Evolutionary conservation across 2,329 filamentous ascomycete genomes (phyloP).

Genomic region (Clarireedia paspali): DNA sequence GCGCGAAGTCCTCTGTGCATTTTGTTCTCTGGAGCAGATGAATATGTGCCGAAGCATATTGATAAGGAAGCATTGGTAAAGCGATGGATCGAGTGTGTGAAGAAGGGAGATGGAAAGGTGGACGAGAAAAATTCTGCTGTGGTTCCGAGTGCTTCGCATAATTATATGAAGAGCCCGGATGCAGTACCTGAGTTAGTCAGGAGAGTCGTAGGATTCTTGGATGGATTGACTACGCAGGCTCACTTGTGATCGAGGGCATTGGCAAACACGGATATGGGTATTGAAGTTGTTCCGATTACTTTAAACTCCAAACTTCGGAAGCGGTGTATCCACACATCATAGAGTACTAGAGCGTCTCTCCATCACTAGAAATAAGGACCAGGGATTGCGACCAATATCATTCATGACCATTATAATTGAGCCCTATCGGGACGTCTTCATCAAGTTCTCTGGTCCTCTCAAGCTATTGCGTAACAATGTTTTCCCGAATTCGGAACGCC

Average conservation of each 20-base stretch:
- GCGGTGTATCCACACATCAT: no score
- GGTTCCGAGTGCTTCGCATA: constrained; percentile 42
- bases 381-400: no score
- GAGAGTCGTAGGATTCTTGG: constrained; percentile 43
- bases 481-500: not conserved
- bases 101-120: constrained; percentile 36
- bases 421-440: no score
- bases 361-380: no score
- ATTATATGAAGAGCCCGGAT: constrained; percentile 37
- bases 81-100: constrained; percentile 40
- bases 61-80: constrained; percentile 41
- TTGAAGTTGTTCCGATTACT: no score
- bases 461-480: no score
- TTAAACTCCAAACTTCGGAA: no score
- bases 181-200: constrained; percentile 41
- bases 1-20: constrained; percentile 38
- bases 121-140: constrained; percentile 42
- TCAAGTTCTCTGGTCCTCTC: no score
- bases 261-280: no score
- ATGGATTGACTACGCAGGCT: constrained; percentile 10
- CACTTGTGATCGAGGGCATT: not conserved
- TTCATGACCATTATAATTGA: no score
- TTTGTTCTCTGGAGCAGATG: constrained; percentile 42
- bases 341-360: no score
- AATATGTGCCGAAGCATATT: constrained; percentile 39